Base-by-base conservation (phyloP, 192 early-diverging fungal genomes). In the Coemansia sp. region DNA sequence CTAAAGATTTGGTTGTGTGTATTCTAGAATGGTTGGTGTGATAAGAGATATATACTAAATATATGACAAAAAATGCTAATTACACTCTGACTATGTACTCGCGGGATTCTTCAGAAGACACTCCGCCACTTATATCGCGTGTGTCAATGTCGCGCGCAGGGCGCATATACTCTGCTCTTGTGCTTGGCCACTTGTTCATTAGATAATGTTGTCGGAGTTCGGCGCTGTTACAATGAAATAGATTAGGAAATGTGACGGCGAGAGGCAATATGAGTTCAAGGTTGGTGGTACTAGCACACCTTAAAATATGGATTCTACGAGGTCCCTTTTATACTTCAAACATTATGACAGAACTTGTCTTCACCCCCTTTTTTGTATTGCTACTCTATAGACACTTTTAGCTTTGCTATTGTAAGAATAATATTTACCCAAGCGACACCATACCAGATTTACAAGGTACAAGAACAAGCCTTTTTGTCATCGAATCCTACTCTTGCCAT, bases 111-210 rank as follows among this genome's bases (percentile, higher is more conserved):
- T 77, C 66, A 29, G 66, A 50, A 13, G 70, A 34, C 12, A 77
- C 40, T 27, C 75, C 75, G 49, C 75, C 75, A 22, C 12, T 72
- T 20, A 20, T 50, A 20, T 77, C 75, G 66, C 75, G 75, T 13
- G 65, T 77, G 31, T 77, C 75, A 52, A 77, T 77, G 38, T 77
- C 75, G 43, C 75, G 75, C 62, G 44, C 38, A 27, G 60, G 63
- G 15, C 50, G 34, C 31, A 41, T 55, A 15, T 24, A 63, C 40
- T 43, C 16, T 66, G 31, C 15, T 18, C 53, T 31, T 57, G 53
- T 57, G 53, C 29, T 57, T 57, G 53, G n/a, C 2, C 5, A 11
- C 31, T 31, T 31, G 57, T 58, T 58, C 57, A 58, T 58, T 36
- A 33, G 57, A 58, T 58, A 34, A 33, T 36, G 31, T 33, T 5